Conservation (phyloP, 169 alveolate species). For the Theileria equi region DNA sequence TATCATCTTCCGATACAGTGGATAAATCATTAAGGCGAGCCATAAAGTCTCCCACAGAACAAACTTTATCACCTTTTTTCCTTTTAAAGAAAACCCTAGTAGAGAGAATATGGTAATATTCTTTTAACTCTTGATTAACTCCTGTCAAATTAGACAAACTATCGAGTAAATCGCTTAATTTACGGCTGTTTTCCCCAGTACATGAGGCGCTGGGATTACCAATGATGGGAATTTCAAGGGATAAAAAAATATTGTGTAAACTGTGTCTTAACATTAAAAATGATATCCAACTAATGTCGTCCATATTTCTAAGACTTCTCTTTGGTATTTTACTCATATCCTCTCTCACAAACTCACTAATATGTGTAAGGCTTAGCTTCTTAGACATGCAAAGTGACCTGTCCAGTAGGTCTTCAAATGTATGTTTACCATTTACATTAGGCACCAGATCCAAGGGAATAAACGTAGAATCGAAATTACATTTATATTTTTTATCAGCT, state of each 20-base stretch:
- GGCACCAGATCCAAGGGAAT: neutral
- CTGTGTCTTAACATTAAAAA: slow-evolving; percentile 24
- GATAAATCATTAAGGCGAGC: neutral
- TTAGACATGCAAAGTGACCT: neutral
- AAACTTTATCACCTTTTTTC: neutral
- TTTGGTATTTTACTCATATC: neutral
- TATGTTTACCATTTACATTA: neutral
- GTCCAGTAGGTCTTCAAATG: neutral
- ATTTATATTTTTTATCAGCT: too few species aligned
- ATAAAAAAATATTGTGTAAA: neutral
- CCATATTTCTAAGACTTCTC: neutral
- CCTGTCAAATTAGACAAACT: too few species aligned
- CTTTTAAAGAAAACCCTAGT: neutral
- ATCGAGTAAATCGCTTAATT: neutral
- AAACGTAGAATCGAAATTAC: too few species aligned
- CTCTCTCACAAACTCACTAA: neutral
- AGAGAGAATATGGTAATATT: slow-evolving; percentile 3
- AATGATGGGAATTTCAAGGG: too few species aligned
- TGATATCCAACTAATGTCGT: slow-evolving; percentile 1
- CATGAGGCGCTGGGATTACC: too few species aligned
- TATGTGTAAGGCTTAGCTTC: neutral
- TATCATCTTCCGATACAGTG: neutral
- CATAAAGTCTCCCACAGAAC: slow-evolving; percentile 12
- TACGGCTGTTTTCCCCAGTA: too few species aligned
- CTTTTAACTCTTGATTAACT: neutral